These are phyloP conservation scores for Turnera subulata DNA, from an alignment of 345 rosid genomes.

Conservation along the genomic window DNA sequence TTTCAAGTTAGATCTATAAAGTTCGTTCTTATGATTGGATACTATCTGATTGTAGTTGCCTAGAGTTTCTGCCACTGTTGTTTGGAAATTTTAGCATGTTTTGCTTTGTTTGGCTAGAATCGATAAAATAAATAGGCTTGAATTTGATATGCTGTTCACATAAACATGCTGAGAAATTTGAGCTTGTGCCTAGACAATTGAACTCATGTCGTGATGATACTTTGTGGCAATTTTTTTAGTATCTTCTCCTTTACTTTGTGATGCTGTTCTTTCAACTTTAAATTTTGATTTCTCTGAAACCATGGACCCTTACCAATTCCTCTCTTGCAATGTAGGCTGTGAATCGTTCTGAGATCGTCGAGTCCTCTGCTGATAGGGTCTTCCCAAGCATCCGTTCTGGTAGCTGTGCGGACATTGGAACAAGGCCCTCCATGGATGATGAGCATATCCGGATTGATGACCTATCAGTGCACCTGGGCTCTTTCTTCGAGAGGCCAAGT, in stretches of 20 bases:
- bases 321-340: slow-evolving; percentile 29
- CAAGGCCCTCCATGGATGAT: slow-evolving; percentile 71
- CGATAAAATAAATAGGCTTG: too few relatives aligned
- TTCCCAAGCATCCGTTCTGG: slow-evolving; percentile 77
- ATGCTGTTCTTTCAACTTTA: background rate
- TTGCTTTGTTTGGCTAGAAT: too few relatives aligned
- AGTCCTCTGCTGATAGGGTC: slow-evolving; percentile 32
- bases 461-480: slow-evolving; percentile 52
- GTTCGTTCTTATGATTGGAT: too few relatives aligned
- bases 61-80: too few relatives aligned
- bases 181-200: background rate
- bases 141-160: too few relatives aligned
- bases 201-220: background rate
- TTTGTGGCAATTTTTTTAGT: background rate
- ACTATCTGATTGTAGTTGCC: too few relatives aligned
- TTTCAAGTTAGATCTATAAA: too few relatives aligned
- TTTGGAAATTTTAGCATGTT: too few relatives aligned
- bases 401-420: slow-evolving; percentile 65
- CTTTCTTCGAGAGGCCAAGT: slow-evolving; percentile 56
- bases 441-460: slow-evolving; percentile 79
- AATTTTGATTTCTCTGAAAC: background rate
- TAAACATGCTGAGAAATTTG: too few relatives aligned
- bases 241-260: background rate
- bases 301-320: slow-evolving; percentile 10
- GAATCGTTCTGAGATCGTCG: slow-evolving; percentile 29